A percentile compares a stretch with the other conserved stretches of the same genome.
These are phyloP conservation scores for Yamadazyma takamatsuzukensis DNA, from an alignment of 805 yeast species.

Conservation along the genomic window DNA sequence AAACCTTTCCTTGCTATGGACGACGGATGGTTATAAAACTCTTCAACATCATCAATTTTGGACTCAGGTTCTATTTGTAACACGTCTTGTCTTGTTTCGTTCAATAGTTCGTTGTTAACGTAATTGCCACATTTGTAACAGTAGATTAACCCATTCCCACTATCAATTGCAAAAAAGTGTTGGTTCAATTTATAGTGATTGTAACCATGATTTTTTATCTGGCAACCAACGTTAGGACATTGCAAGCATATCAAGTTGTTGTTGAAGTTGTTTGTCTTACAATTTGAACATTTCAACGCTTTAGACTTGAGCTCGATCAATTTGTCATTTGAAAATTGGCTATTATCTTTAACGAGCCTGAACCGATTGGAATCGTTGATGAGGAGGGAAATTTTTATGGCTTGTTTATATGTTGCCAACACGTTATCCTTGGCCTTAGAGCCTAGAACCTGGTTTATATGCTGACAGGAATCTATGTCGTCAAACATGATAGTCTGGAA, in stretches of 20 bases:
- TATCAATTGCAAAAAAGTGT: constrained; percentile 52
- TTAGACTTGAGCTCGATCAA: constrained; percentile 40
- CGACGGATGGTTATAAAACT: constrained; percentile 37
- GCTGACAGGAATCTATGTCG: constrained; percentile 40
- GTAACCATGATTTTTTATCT: constrained; percentile 30
- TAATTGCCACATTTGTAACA: constrained; percentile 80
- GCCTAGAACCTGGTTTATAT: constrained; percentile 43
- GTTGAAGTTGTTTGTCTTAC: constrained; percentile 39
- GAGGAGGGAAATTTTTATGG: constrained; percentile 39
- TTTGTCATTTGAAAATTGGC: constrained; percentile 30
- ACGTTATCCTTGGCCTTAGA: constrained; percentile 50
- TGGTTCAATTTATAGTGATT: constrained; percentile 29
- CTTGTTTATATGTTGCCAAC: constrained; percentile 48
- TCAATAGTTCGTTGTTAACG: constrained; percentile 58
- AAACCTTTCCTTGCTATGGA: constrained; percentile 69
- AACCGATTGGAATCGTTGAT: constrained; percentile 20
- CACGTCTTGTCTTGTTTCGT: constrained; percentile 41
- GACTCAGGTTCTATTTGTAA: background rate
- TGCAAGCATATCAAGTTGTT: constrained; percentile 64
- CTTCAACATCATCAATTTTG: constrained; percentile 3
- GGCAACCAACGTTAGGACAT: constrained; percentile 75
- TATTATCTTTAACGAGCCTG: constrained; percentile 33
- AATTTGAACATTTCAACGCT: constrained; percentile 50
- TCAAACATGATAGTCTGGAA: constrained; percentile 5
- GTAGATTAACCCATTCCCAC: constrained; percentile 62